Evolutionary conservation across 2,329 filamentous ascomycete genomes (phyloP), one percentile per base, ranked within the genome.

Genomic region (Ploettnerulaceae sp.): DNA sequence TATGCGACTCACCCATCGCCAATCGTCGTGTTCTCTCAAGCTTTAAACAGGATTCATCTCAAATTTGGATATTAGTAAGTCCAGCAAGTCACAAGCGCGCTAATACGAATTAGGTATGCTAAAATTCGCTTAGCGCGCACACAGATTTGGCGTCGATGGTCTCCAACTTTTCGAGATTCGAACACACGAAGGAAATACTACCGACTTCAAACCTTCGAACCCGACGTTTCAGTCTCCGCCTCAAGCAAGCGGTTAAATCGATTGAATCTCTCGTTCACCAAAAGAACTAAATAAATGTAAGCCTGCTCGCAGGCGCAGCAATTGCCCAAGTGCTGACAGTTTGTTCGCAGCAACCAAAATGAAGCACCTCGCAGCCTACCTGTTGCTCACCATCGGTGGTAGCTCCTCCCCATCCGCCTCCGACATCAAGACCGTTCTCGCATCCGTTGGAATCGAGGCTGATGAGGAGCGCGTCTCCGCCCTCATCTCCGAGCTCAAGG

Each of bases 361-460:
- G 93, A 97, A 98, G 90, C 85, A 97, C 78, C 86, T 98, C 78
- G 93, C 93, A 71, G 91, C 93, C 71, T 97, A 95, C 83, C 89
- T 98, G 69, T 91, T 98, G 70, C 88, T 97, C 73, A 75, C 77
- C 76, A 86, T 97, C 64, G 91, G 81, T 71, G 93, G 93, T 76
- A 97, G 96, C 82, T 71, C 79, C 76, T 82, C 82, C 58, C 93
- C 93, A 64, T 89, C 86, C 58, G 88, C 86, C 65, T 71, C 72
- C 61, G 90, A 97, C 70, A 75, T 98, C 81, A 93, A 87, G 79
- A 69, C 67, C 56, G 89, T 98, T 66, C 88, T 98, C 70, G 81
- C 82, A 67, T 87, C 91, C 62, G 93, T 97, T 68, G 93, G 93
- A 66, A 89, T 96, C 61, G 93, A 98, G 76, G 86, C 87, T 62